Percentiles rank a stretch among this genome's conserved stretches.
Evolutionary conservation across 805 yeast species (phyloP).

Genomic region (Pichia paraexigua): DNA sequence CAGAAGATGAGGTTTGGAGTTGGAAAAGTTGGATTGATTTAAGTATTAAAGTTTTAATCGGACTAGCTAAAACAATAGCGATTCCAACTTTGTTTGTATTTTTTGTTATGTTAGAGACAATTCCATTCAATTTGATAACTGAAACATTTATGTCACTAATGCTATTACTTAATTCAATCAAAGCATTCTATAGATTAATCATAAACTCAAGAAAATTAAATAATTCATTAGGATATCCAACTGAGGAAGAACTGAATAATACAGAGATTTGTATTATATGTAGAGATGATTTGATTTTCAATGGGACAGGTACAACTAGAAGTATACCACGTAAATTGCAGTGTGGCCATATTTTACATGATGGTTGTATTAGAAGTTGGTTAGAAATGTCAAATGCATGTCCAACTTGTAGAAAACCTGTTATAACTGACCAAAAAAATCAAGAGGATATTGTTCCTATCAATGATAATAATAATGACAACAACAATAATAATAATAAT

Average conservation of each 20-base stretch:
- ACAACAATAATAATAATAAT: not conserved
- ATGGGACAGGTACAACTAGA: slow-evolving; percentile 28
- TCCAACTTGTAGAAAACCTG: slow-evolving; percentile 81
- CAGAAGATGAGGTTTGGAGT: slow-evolving; percentile 68
- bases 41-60: slow-evolving; percentile 38
- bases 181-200: slow-evolving; percentile 32
- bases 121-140: slow-evolving; percentile 27
- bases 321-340: slow-evolving; percentile 63
- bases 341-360: slow-evolving; percentile 85
- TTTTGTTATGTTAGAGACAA: slow-evolving; percentile 32
- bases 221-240: slow-evolving; percentile 53
- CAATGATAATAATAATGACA: not conserved
- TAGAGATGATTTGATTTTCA: slow-evolving; percentile 74
- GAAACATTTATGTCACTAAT: slow-evolving; percentile 25
- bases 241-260: slow-evolving; percentile 48
- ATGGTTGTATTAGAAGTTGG: slow-evolving; percentile 90
- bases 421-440: slow-evolving; percentile 27
- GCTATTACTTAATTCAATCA: slow-evolving; percentile 26
- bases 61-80: slow-evolving; percentile 21
- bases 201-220: slow-evolving; percentile 55
- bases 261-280: slow-evolving; percentile 81
- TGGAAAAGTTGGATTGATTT: slow-evolving; percentile 53
- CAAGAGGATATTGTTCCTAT: not conserved
- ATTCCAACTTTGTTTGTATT: slow-evolving; percentile 35
- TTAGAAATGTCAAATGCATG: slow-evolving; percentile 86